These are phyloP conservation scores for Triglochin maritima DNA, from an alignment of 106 monocot genomes.

Conservation along the genomic window DNA sequence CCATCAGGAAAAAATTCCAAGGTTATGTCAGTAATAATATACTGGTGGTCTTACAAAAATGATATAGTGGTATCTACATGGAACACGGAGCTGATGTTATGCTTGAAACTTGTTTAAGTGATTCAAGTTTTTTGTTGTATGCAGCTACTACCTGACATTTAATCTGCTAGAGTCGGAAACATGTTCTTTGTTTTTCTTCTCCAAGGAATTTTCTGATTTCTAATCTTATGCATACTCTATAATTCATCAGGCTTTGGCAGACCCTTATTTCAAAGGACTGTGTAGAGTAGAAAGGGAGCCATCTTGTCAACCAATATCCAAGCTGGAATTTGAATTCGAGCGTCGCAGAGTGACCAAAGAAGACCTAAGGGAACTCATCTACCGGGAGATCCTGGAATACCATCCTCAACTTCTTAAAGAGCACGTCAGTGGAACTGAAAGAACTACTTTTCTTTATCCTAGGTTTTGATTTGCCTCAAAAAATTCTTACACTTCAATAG, in stretches of 20 bases:
- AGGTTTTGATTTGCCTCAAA: conserved; percentile 28
- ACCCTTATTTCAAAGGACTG: conserved; percentile 84
- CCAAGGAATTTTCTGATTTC: background rate
- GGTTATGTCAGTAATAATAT: too few relatives aligned
- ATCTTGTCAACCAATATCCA: conserved; percentile 71
- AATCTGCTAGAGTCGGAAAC: too few relatives aligned
- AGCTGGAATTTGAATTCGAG: conserved; percentile 97
- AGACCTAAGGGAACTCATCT: conserved; percentile 78
- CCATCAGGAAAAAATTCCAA: too few relatives aligned
- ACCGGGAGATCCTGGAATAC: conserved; percentile 84
- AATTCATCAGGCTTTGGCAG: conserved; percentile 53
- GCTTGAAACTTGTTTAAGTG: too few relatives aligned
- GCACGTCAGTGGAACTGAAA: conserved; percentile 55
- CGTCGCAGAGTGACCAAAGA: conserved; percentile 72
- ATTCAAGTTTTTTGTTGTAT: too few relatives aligned
- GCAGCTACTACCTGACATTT: too few relatives aligned
- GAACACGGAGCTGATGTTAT: too few relatives aligned
- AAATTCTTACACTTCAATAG: background rate
- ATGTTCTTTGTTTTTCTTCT: too few relatives aligned
- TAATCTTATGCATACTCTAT: background rate
- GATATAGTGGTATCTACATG: too few relatives aligned
- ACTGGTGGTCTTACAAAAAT: too few relatives aligned
- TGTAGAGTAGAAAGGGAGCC: conserved; percentile 84
- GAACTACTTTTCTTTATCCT: conserved; percentile 70
- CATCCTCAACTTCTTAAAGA: conserved; percentile 90